phyloP scores from a whole-genome alignment of 371 early-diverging fungal genomes.

The Sporodiniella umbellata region DNA sequence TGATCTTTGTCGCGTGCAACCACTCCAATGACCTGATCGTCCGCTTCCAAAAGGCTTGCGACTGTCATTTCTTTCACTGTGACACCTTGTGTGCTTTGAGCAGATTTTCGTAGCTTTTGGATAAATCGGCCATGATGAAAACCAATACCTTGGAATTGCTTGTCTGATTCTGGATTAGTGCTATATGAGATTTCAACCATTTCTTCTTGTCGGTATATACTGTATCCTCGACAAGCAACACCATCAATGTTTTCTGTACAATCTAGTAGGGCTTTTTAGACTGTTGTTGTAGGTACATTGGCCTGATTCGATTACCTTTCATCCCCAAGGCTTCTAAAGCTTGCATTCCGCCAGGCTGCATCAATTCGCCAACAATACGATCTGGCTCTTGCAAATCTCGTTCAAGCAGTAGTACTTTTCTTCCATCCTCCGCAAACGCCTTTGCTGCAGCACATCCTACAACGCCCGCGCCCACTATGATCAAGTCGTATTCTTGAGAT shows the following conservation, averaged over 20 bases:
- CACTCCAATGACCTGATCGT: constrained; percentile 55
- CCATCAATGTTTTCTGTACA: constrained; percentile 80
- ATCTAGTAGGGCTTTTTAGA: no score
- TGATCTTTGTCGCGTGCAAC: constrained; percentile 16
- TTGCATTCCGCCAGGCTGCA: constrained; percentile 91
- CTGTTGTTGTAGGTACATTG: no score
- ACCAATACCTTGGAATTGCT: constrained; percentile 52
- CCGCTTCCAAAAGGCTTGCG: constrained; percentile 49
- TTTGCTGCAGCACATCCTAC: constrained; percentile 84
- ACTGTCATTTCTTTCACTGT: constrained; percentile 75
- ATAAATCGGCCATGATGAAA: constrained; percentile 93
- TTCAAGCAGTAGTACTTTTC: constrained; percentile 76
- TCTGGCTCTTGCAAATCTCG: constrained; percentile 89
- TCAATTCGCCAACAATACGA: constrained; percentile 93
- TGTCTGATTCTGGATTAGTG: constrained; percentile 33
- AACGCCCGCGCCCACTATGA: constrained; percentile 90
- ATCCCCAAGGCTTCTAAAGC: constrained; percentile 79
- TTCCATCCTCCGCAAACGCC: constrained; percentile 68
- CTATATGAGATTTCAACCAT: constrained; percentile 58
- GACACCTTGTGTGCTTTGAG: constrained; percentile 56
- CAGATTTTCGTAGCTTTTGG: constrained; percentile 72
- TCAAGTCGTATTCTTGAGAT: constrained; percentile 70
- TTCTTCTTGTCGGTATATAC: constrained; percentile 55
- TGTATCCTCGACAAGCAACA: constrained; percentile 79
- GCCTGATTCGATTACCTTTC: constrained; percentile 38